phyloP scores from a whole-genome alignment of 2,329 filamentous ascomycete genomes.

The Neofusicoccum ribis region DNA sequence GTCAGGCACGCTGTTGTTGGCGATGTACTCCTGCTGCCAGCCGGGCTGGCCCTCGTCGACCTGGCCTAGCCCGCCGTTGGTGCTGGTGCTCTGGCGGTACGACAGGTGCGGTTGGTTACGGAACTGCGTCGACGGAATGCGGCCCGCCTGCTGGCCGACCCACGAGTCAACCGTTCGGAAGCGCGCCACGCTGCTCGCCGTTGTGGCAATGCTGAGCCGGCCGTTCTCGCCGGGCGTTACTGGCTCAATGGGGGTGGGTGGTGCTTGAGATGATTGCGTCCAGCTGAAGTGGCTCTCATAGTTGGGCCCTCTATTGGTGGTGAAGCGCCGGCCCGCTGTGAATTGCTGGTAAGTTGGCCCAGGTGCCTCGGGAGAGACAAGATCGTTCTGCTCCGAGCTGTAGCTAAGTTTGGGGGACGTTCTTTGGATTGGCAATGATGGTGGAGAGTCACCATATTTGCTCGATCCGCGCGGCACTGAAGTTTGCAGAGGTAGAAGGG shows the following conservation, averaged over 20 bases:
- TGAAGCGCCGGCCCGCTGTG: slow-evolving; percentile 33
- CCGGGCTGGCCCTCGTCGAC: slow-evolving; percentile 4
- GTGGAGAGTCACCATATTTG: slow-evolving; percentile 32
- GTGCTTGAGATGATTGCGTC: slow-evolving; percentile 40
- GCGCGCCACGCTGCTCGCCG: slow-evolving; percentile 37
- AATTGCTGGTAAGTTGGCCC: slow-evolving; percentile 42
- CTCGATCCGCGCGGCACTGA: slow-evolving; percentile 28
- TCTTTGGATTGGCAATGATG: slow-evolving; percentile 26
- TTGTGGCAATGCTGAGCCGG: slow-evolving; percentile 31
- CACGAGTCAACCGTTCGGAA: slow-evolving; percentile 44
- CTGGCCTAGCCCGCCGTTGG: slow-evolving; percentile 8
- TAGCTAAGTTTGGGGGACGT: background rate
- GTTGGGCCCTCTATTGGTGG: slow-evolving; percentile 10
- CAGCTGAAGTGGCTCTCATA: slow-evolving; percentile 34
- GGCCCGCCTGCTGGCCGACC: slow-evolving; percentile 42
- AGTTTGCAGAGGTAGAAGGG: slow-evolving; percentile 18
- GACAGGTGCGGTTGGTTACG: slow-evolving; percentile 29
- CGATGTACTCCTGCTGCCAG: background rate
- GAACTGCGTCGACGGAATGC: slow-evolving; percentile 37
- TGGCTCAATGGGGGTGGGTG: slow-evolving; percentile 39
- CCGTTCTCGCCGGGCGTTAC: slow-evolving; percentile 34
- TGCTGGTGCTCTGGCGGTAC: slow-evolving; percentile 11
- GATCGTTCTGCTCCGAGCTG: background rate
- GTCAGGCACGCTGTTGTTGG: background rate
- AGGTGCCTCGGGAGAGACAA: slow-evolving; percentile 28